Conservation (phyloP, 169 alveolate genomes). For the Amoebophrya sp. region DNA sequence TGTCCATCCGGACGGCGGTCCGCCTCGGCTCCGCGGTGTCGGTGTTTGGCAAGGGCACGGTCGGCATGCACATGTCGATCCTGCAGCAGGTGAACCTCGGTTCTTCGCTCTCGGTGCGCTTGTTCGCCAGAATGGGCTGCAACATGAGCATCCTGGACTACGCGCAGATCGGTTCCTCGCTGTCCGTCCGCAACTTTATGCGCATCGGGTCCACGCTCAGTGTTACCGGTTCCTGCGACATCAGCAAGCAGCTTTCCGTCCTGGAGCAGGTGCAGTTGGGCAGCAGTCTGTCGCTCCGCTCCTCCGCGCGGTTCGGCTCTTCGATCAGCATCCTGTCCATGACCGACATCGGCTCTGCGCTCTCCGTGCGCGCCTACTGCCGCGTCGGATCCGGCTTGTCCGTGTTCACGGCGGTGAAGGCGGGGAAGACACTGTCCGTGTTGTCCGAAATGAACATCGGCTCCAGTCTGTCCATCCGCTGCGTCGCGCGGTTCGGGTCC, state of each 20-base stretch:
- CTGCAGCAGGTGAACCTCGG: too few species aligned
- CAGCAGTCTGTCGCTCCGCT: constrained; percentile 26
- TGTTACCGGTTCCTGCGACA: not conserved
- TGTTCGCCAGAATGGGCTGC: too few species aligned
- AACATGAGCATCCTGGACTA: constrained; percentile 29
- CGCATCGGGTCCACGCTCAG: not conserved
- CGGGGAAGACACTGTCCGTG: not conserved
- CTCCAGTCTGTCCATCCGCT: constrained; percentile 18
- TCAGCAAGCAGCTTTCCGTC: not conserved
- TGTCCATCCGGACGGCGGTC: not conserved
- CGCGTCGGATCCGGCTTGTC: not conserved
- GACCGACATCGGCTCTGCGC: not conserved
- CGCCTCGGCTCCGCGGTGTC: constrained; percentile 11
- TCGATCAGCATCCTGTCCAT: not conserved
- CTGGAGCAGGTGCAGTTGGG: not conserved
- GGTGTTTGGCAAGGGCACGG: too few species aligned
- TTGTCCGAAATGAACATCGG: not conserved
- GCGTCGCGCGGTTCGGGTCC: not conserved
- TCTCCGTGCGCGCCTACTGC: not conserved
- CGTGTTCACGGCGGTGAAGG: not conserved
- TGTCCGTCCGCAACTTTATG: not conserved
- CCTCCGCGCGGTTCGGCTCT: constrained; percentile 12
- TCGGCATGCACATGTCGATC: too few species aligned
- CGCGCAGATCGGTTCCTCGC: constrained; percentile 9
- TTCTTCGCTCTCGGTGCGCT: too few species aligned